phyloP scores from a whole-genome alignment of 768 basidiomycete genomes.

The Agrocybe chaxingu region DNA sequence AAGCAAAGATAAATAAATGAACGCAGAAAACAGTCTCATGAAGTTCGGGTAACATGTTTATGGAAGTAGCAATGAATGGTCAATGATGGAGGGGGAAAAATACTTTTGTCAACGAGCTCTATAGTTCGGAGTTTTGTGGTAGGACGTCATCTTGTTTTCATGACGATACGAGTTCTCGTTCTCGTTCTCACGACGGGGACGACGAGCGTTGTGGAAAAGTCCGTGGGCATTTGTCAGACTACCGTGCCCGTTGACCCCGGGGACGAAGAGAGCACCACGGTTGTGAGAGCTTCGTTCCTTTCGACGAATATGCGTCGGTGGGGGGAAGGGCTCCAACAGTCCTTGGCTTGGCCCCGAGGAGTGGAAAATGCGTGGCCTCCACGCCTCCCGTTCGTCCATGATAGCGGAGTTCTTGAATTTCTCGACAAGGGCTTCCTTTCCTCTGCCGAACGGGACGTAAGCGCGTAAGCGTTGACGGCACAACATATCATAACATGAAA shows the following conservation, averaged over 20 bases:
- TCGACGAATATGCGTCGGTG: slow-evolving; percentile 75
- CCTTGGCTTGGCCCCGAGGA: slow-evolving; percentile 74
- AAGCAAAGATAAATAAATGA: too few relatives aligned
- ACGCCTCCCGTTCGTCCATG: slow-evolving; percentile 82
- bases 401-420: slow-evolving; percentile 91
- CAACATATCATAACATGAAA: slow-evolving; percentile 1
- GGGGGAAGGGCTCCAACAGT: slow-evolving; percentile 75
- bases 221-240: slow-evolving; percentile 1
- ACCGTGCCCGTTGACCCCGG: slow-evolving; percentile 27
- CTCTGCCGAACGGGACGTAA: slow-evolving; percentile 38
- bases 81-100: too few relatives aligned
- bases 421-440: slow-evolving; percentile 86
- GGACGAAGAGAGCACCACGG: slow-evolving; percentile 68
- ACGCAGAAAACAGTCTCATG: too few relatives aligned
- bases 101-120: not conserved
- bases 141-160: too few relatives aligned
- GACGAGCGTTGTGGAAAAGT: slow-evolving; percentile 12
- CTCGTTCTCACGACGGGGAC: slow-evolving; percentile 16
- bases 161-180: not conserved
- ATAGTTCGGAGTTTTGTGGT: too few relatives aligned
- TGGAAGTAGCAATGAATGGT: too few relatives aligned
- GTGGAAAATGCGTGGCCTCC: slow-evolving; percentile 84
- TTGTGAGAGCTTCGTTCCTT: slow-evolving; percentile 84
- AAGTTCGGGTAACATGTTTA: too few relatives aligned
- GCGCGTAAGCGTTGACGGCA: slow-evolving; percentile 1